Evolutionary conservation across 495 filamentous ascomycete species (phyloP), one percentile per base, ranked within the genome.

Genomic region (Lentithecium fluviatile): DNA sequence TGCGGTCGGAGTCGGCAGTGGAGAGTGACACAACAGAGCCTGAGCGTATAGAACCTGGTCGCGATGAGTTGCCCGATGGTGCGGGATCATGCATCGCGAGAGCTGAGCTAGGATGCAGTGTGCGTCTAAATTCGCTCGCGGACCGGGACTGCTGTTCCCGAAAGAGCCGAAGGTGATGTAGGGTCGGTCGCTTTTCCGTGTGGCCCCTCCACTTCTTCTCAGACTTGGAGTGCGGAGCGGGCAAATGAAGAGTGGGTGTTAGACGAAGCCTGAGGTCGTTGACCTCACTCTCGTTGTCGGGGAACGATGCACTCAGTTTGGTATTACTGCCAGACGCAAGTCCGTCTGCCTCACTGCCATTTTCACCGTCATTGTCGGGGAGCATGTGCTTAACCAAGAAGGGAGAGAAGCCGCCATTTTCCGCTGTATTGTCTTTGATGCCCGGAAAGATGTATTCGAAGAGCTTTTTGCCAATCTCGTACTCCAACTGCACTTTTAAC

Each of bases 381-480:
- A 85, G 76, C 67, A 87, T 86, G 46, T 93, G 83, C 71, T 89
- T 94, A 65, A 92, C 80, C 73, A 92, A 83, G 71, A 93, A 89
- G 5, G 93, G 89, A 25, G 88, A 91, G 70, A 86, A 85, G 37
- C 66, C 67, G 45, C 84, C 82, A 68, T 85, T 84, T 56, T 83
- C 83, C 60, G 77, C 76, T 2, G 76, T 75, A 52, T 78, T 78
- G 21, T 84, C 77, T 23, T 82, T 85, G 45, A 83, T 81, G 32
- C 88, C 89, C 0, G 94, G 94, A 76, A 99, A 99, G 60, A 97
- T 89, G 75, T 99, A 99, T 73, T 97, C 93, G 68, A 97, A 97
- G 19, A 99, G 80, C 71, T 85, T 92, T 70, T 95, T 91, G 10
- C 92, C 94, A 52, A 97, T 83, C 67, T 97, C 93, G 20, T 84